These are phyloP conservation scores for Penicillium canariense DNA, from an alignment of 495 filamentous ascomycete genomes.

Conservation along the genomic window DNA sequence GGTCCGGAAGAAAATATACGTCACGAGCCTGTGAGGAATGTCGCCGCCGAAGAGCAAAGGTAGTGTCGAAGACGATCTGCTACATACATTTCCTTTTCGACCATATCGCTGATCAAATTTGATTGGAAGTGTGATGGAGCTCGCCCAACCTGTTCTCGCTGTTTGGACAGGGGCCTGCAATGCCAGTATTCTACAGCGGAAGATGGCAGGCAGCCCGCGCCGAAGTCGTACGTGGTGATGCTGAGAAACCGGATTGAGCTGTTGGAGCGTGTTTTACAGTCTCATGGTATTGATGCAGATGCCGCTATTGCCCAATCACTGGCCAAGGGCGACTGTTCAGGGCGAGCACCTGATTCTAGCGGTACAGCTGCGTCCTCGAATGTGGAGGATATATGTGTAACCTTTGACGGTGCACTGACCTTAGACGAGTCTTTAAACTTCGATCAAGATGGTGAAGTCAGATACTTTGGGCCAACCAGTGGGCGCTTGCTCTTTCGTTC, in stretches of 20 bases:
- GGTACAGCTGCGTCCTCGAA: slow-evolving; percentile 6
- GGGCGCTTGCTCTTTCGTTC: slow-evolving; percentile 25
- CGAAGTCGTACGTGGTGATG: slow-evolving; percentile 32
- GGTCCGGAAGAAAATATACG: slow-evolving; percentile 27
- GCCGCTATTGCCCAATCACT: slow-evolving; percentile 22
- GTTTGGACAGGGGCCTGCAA: slow-evolving; percentile 23
- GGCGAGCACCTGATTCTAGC: background rate
- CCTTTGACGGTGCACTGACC: slow-evolving; percentile 28
- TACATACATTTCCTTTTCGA: background rate
- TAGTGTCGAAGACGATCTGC: background rate
- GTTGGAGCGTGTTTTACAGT: slow-evolving; percentile 21
- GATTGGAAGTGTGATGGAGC: slow-evolving; percentile 23
- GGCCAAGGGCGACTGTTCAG: slow-evolving; percentile 6
- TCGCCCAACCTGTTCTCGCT: slow-evolving; percentile 28
- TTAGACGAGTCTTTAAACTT: slow-evolving; percentile 32
- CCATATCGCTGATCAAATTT: too few relatives aligned
- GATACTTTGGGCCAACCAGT: slow-evolving; percentile 33
- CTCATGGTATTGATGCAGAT: slow-evolving; percentile 26
- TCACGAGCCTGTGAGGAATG: slow-evolving; percentile 31
- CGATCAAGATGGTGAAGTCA: slow-evolving; percentile 31
- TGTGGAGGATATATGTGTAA: slow-evolving; percentile 23
- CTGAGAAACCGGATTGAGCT: slow-evolving; percentile 27
- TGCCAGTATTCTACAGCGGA: slow-evolving; percentile 28
- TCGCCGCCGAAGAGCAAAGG: slow-evolving; percentile 32
- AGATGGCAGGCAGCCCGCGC: slow-evolving; percentile 29